Evolutionary conservation across 2,329 filamentous ascomycete genomes (phyloP).

Genomic region (Pyrenochaeta sp.): DNA sequence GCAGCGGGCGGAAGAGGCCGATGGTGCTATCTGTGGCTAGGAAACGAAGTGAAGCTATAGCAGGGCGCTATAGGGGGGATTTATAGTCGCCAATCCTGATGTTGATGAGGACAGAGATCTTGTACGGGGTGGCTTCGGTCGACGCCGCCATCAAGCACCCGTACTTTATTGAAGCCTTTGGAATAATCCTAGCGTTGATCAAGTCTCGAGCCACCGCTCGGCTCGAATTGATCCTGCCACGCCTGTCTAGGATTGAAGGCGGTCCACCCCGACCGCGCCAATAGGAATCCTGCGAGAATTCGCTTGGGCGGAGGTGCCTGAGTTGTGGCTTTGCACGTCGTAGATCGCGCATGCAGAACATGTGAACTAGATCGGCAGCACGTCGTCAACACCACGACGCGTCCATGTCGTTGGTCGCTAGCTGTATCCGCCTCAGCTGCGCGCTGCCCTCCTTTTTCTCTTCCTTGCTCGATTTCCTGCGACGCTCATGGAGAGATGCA

Average conservation of each 20-base stretch:
- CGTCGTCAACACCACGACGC: slow-evolving; percentile 12
- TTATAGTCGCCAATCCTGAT: slow-evolving; percentile 34
- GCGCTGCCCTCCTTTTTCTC: slow-evolving; percentile 22
- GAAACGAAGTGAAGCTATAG: slow-evolving; percentile 19
- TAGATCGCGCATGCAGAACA: slow-evolving; percentile 17
- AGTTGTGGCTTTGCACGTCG: slow-evolving; percentile 31
- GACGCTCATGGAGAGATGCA: slow-evolving; percentile 16
- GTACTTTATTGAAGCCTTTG: slow-evolving; percentile 43
- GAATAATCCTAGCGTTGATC: slow-evolving; percentile 44
- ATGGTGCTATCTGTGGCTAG: slow-evolving; percentile 24
- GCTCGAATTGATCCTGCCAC: slow-evolving; percentile 28
- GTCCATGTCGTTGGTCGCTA: slow-evolving; percentile 18
- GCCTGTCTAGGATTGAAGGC: slow-evolving; percentile 19
- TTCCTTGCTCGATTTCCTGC: slow-evolving; percentile 9
- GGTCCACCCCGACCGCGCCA: neutral
- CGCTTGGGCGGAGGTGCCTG: slow-evolving; percentile 20
- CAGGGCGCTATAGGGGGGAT: slow-evolving; percentile 24
- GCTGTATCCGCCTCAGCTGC: slow-evolving; percentile 28
- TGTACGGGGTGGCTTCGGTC: slow-evolving; percentile 40
- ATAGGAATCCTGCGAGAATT: neutral
- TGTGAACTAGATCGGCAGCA: slow-evolving; percentile 16
- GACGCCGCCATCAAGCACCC: slow-evolving; percentile 36
- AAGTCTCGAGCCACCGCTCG: slow-evolving; percentile 41
- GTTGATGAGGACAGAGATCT: slow-evolving; percentile 20
- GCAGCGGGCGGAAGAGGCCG: slow-evolving; percentile 8